Evolutionary conservation across 169 alveolate genomes (phyloP).

Genomic region (Eimeria sp.): DNA sequence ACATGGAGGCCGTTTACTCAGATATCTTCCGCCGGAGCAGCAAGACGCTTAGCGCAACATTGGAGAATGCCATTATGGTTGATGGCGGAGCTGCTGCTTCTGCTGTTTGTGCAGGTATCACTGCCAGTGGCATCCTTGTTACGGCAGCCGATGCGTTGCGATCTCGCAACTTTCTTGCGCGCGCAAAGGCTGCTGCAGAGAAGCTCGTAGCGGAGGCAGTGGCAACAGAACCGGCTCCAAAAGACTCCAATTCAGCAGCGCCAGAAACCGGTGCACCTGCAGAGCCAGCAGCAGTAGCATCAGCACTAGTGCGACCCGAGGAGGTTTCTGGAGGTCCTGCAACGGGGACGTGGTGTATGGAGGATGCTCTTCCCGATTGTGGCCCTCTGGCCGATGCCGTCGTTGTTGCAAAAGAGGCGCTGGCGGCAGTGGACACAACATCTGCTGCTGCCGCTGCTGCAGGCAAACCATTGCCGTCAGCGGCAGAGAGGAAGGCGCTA

Average conservation of each 20-base stretch:
- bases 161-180: constrained; percentile 19
- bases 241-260: background rate
- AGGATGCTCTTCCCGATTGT: background rate
- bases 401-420: constrained; percentile 20
- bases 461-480: constrained; percentile 41
- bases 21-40: background rate
- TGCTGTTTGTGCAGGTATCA: constrained; percentile 81
- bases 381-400: constrained; percentile 44
- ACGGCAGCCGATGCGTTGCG: constrained; percentile 83
- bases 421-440: constrained; percentile 44
- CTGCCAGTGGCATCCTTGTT: constrained; percentile 87
- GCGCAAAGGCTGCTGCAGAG: constrained; percentile 56
- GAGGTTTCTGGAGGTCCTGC: background rate
- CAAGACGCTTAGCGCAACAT: background rate
- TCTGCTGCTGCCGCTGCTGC: constrained; percentile 44
- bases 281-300: background rate
- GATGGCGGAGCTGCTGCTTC: constrained; percentile 27
- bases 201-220: background rate
- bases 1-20: background rate
- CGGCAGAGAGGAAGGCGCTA: constrained; percentile 45
- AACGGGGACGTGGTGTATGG: background rate
- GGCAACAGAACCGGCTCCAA: background rate
- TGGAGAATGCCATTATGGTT: background rate
- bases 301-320: background rate
- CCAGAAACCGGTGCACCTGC: constrained; percentile 12